phyloP scores from a whole-genome alignment of 1,284 basidiomycete genomes.

The Anthracocystis setariae region DNA sequence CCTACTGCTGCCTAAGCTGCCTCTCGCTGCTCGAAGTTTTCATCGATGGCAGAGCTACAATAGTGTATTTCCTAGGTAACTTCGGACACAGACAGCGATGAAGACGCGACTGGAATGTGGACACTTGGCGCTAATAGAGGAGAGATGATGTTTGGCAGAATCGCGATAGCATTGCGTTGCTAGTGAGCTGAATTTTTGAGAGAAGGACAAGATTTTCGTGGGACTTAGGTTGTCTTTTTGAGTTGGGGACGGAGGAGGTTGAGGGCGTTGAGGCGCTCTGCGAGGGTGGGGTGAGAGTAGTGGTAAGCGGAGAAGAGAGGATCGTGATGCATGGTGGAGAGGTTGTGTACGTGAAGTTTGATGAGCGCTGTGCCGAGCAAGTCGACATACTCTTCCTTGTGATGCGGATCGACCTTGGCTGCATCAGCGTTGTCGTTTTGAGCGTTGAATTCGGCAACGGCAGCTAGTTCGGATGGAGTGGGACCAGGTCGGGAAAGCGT shows the following conservation, averaged over 20 bases:
- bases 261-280: slow-evolving; percentile 59
- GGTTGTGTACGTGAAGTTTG: slow-evolving; percentile 65
- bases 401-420: slow-evolving; percentile 37
- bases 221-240: slow-evolving; percentile 13
- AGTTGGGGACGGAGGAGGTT: slow-evolving; percentile 25
- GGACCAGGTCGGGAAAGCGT: slow-evolving; percentile 46
- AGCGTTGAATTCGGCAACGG: slow-evolving; percentile 36
- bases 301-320: slow-evolving; percentile 65
- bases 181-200: too few relatives aligned
- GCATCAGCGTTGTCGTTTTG: slow-evolving; percentile 19
- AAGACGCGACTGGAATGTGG: too few relatives aligned
- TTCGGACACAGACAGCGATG: too few relatives aligned
- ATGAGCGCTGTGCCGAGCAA: slow-evolving; percentile 61
- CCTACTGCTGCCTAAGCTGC: too few relatives aligned
- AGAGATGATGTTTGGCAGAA: too few relatives aligned
- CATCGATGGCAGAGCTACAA: too few relatives aligned
- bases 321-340: slow-evolving; percentile 66
- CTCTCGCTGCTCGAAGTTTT: too few relatives aligned
- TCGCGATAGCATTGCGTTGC: too few relatives aligned
- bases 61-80: too few relatives aligned
- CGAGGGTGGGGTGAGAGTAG: slow-evolving; percentile 63
- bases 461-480: slow-evolving; percentile 42
- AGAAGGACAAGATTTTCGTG: too few relatives aligned
- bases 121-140: too few relatives aligned
- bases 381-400: slow-evolving; percentile 57